Evolutionary conservation across 75 land plant genomes (phyloP), one percentile per base, ranked within the genome.

Genomic region (Ceratopteris richardii): DNA sequence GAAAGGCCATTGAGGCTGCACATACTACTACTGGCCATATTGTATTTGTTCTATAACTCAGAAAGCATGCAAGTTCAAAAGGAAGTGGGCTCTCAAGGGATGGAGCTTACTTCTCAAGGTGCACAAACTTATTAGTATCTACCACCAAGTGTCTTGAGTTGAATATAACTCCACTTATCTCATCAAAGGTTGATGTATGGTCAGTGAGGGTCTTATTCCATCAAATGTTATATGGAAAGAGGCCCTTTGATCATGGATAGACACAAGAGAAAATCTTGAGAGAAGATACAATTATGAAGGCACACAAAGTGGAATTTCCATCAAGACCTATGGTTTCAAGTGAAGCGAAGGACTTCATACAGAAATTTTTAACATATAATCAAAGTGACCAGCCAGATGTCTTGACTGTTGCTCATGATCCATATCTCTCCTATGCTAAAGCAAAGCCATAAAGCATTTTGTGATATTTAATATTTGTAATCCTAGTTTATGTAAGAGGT

Each of bases 181-280:
- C 98, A 36, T 93, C 98, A 33, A 93, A 89, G 90, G 98, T 93
- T 27, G 98, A 93, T 70, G 98, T 93, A 29, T 93, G 98, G 98
- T 93, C 98, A 27, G 90, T 82, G 61, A 96, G 98, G 50, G 68
- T 93, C 60, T 43, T 93, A 25, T 75, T 88, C 29, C 89, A 89
- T 73, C 98, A 93, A 76, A 93, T 93, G 98, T 85, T 93, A 5
- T 85, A 85, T 75, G 98, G 98, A 25, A 80, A 58, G 59, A 76
- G 98, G 7, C 98, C 98, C 12, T 93, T 93, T 70, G 98, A 96
- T 41, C 98, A 93, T 75, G 90, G 90, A 43, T 87, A 89, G 53
- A 73, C 87, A 11, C 98, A 93, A 65, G 98, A 93, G 61, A 56
- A 86, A 57, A 89, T 93, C 48, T 65, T 93, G 24, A 77, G 98